phyloP scores from a whole-genome alignment of 163 green algal genomes.

The Volvox carteri region DNA sequence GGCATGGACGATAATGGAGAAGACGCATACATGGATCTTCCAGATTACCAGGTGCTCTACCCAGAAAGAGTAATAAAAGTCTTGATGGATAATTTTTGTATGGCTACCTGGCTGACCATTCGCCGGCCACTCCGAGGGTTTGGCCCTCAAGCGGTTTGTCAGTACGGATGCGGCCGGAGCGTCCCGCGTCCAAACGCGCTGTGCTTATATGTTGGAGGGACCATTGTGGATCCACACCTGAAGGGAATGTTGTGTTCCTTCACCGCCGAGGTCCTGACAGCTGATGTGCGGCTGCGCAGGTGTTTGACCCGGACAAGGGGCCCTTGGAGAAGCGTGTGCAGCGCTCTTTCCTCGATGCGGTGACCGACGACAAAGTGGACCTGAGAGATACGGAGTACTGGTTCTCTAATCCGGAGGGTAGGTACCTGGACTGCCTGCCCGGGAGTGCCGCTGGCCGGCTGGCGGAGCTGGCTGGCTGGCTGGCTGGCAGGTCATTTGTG shows the following conservation, averaged over 20 bases:
- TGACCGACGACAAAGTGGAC: conserved; percentile 58
- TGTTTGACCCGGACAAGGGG: conserved; percentile 38
- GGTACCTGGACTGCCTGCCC: not conserved
- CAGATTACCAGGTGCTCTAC: conserved; percentile 28
- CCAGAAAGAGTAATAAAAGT: no score
- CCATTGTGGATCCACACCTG: no score
- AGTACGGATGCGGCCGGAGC: no score
- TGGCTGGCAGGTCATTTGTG: not conserved
- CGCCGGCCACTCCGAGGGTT: no score
- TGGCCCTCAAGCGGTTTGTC: no score
- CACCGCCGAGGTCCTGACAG: no score
- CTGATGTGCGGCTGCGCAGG: no score
- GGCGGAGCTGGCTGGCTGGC: not conserved
- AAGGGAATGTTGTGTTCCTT: no score
- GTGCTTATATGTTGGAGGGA: no score
- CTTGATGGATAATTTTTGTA: no score
- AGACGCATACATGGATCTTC: conserved; percentile 48
- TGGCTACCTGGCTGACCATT: no score
- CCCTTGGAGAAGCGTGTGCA: conserved; percentile 49
- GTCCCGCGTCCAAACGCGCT: no score
- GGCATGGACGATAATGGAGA: conserved; percentile 47
- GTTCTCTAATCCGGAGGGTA: conserved; percentile 62
- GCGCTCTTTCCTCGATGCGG: conserved; percentile 12
- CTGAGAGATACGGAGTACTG: conserved; percentile 68
- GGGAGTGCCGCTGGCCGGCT: not conserved